These are phyloP conservation scores for Cercis canadensis DNA, from an alignment of 306 rosid genomes.

Conservation along the genomic window DNA sequence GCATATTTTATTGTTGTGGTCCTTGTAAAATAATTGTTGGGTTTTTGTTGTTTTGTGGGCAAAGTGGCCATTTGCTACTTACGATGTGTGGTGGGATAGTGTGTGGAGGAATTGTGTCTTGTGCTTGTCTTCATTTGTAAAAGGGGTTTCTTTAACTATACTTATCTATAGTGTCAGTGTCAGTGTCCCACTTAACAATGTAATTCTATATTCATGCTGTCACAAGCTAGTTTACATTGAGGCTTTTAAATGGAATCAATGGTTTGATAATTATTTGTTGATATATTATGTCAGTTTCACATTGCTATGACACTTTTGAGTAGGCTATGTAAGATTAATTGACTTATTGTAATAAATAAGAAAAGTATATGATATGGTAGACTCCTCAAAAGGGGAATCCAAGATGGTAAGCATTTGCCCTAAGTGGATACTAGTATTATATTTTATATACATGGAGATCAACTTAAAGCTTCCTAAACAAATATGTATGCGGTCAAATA, in stretches of 20 bases:
- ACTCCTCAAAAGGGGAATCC: slow-evolving; percentile 3
- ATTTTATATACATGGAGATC: slow-evolving; percentile 9
- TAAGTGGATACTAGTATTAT: not conserved
- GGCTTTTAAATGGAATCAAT: not conserved
- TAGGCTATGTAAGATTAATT: slow-evolving; percentile 8
- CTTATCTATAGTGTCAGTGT: slow-evolving; percentile 11
- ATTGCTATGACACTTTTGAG: not conserved
- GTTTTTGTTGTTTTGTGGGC: no score
- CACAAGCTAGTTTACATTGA: not conserved
- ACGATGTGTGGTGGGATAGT: no score
- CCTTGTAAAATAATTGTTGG: no score
- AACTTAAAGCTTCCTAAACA: not conserved
- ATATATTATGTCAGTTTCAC: not conserved
- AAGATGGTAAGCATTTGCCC: not conserved
- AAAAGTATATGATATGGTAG: not conserved
- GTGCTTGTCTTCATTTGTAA: no score
- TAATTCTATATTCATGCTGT: slow-evolving; percentile 2
- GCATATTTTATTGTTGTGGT: no score
- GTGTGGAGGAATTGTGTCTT: no score
- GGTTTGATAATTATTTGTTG: not conserved
- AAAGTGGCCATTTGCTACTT: no score
- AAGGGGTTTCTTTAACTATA: no score
- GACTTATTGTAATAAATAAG: not conserved
- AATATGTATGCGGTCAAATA: not conserved
- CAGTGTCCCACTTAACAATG: not conserved